Percentiles rank a stretch among this genome's conserved stretches.
These are phyloP conservation scores for Chondrostereum purpureum DNA, from an alignment of 1,284 basidiomycete genomes.

Conservation along the genomic window DNA sequence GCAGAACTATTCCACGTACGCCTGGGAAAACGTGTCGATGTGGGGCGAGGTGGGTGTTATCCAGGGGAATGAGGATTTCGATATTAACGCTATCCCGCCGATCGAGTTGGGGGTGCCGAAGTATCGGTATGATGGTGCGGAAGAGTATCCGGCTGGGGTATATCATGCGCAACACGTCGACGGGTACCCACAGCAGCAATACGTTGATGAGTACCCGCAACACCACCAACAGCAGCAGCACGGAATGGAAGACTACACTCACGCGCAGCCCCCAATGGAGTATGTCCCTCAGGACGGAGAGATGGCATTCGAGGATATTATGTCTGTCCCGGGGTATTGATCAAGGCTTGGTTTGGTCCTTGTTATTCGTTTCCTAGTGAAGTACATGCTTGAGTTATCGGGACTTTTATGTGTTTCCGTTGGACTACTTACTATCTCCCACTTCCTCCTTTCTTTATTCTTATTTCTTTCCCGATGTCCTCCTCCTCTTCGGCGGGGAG, in stretches of 20 bases:
- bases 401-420: not conserved
- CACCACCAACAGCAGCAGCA: too few species aligned
- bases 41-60: conserved; percentile 24
- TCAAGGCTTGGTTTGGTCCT: not conserved
- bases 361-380: not conserved
- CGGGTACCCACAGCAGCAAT: not conserved
- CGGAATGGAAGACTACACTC: not conserved
- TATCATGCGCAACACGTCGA: not conserved
- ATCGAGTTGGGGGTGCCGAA: conserved; percentile 30
- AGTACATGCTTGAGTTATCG: not conserved
- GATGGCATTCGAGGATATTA: not conserved
- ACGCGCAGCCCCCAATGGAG: not conserved
- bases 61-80: conserved; percentile 34
- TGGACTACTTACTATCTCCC: not conserved
- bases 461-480: not conserved
- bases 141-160: not conserved
- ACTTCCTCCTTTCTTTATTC: not conserved
- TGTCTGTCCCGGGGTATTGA: not conserved
- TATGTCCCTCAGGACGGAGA: not conserved
- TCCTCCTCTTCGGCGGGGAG: not conserved
- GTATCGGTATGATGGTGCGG: conserved; percentile 18
- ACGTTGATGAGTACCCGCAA: not conserved
- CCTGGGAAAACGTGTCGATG: conserved; percentile 24
- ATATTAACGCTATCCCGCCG: conserved; percentile 32
- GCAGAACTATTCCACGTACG: conserved; percentile 21